Conservation (phyloP, 768 basidiomycete species). For the Podaxis sp. region DNA sequence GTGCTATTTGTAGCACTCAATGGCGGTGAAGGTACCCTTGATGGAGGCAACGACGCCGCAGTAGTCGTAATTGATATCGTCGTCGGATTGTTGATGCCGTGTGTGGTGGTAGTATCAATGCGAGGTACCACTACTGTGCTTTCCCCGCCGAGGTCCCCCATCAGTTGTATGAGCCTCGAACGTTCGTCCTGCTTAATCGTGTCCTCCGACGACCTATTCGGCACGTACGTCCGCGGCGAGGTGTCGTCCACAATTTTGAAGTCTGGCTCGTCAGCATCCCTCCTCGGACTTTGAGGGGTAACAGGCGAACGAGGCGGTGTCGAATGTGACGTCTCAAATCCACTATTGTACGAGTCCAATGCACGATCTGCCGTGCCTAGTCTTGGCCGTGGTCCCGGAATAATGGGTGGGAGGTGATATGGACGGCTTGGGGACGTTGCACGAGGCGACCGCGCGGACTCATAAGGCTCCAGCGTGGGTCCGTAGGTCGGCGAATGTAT, state of each 20-base stretch:
- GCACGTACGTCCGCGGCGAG: constrained; percentile 17
- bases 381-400: constrained; percentile 31
- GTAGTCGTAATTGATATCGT: constrained; percentile 10
- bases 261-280: neutral
- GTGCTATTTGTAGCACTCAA: constrained; percentile 3
- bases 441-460: constrained; percentile 38
- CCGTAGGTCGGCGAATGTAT: constrained; percentile 38
- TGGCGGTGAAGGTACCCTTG: constrained; percentile 8
- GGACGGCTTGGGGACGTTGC: constrained; percentile 36
- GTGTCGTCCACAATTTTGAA: constrained; percentile 21
- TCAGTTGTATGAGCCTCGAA: constrained; percentile 21
- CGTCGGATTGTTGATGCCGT: neutral
- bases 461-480: constrained; percentile 31
- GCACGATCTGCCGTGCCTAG: constrained; percentile 30
- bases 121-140: constrained; percentile 23
- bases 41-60: constrained; percentile 8
- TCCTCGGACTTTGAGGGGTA: constrained; percentile 45
- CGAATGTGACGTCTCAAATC: constrained; percentile 40
- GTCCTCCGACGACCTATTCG: constrained; percentile 22
- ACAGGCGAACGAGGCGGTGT: constrained; percentile 65
- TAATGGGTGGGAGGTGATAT: constrained; percentile 24
- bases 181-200: constrained; percentile 32
- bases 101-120: neutral
- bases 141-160: constrained; percentile 21
- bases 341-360: constrained; percentile 32